These are phyloP conservation scores for Backusella luteola DNA, from an alignment of 192 early-diverging fungal genomes.

Conservation along the genomic window DNA sequence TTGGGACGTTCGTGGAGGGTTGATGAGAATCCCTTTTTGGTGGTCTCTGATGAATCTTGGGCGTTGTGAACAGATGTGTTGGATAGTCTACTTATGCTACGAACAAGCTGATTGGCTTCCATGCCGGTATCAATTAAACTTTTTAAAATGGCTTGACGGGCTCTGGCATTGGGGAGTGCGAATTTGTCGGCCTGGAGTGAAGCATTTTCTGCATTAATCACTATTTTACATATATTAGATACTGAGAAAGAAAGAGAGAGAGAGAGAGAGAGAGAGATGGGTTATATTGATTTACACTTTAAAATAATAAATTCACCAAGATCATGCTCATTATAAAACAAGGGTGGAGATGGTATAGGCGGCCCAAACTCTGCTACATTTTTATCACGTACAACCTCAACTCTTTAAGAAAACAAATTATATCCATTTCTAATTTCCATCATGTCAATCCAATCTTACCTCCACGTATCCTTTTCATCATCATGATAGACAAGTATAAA, in stretches of 20 bases:
- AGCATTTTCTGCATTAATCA: slow-evolving; percentile 54
- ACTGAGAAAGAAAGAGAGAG: no score
- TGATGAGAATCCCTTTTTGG: slow-evolving; percentile 36
- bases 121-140: slow-evolving; percentile 1
- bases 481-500: slow-evolving; percentile 43
- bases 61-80: slow-evolving; percentile 37
- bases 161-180: slow-evolving; percentile 41
- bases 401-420: slow-evolving; percentile 20
- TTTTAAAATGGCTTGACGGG: slow-evolving; percentile 36
- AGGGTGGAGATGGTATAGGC: slow-evolving; percentile 40
- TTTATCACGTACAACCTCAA: slow-evolving; percentile 37
- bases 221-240: slow-evolving; percentile 9
- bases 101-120: not conserved
- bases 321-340: slow-evolving; percentile 39
- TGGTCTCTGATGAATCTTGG: not conserved
- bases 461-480: slow-evolving; percentile 17
- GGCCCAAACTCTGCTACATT: slow-evolving; percentile 55
- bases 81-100: not conserved
- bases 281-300: slow-evolving; percentile 28
- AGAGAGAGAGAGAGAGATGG: no score
- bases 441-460: slow-evolving; percentile 17
- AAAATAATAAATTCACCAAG: slow-evolving; percentile 38
- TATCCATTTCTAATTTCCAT: not conserved
- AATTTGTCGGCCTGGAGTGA: slow-evolving; percentile 51
- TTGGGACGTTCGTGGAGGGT: slow-evolving; percentile 30